Base-by-base conservation (phyloP, 129 eudicot species). In the Solidago caesia region DNA sequence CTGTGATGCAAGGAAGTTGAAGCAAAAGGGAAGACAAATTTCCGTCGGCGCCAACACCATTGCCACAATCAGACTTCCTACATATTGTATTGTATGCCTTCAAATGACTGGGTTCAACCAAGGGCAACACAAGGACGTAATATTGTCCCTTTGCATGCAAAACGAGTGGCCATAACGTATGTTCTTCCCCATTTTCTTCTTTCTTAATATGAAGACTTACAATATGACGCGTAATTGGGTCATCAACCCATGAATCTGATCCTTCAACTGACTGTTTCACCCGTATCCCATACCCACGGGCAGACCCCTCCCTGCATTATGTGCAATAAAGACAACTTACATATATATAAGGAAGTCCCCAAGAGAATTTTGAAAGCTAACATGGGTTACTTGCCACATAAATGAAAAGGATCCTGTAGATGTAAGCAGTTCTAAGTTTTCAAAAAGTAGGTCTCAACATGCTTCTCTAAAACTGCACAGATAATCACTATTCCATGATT, bases 171-270 rank as follows among this genome's bases (percentile, higher is more conserved):
- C 97, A 95, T 39, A 95, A 81, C 33, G 87, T 60, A 78, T 62
- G 60, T 68, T 72, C 77, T 51, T 82, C 82, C 71, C 79, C 96
- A 73, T 82, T 81, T 71, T 82, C 89, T 59, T 85, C 96, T 72
- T 77, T 87, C 73, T 80, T 81, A 68, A 87, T 76, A 84, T 73
- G 74, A 27, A 95, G 77, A 44, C 99, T 89, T 45, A 91, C 80
- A 44, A 91, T 82, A 72, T 95, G 96, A 62, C 97, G 93, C 75
- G 87, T 87, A 56, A 95, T 87, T 76, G 99, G 97, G 81, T 91
- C 99, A 89, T 91, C 99, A 65, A 89, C 90, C 99, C 99, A 95
- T 41, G 99, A 95, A 83, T 95, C 99, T 59, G 99, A 95, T 74
- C 96, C 99, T 84, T 91, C 80, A 59, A 85, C 81, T 67, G 99